phyloP scores from a whole-genome alignment of 805 yeast genomes.

The Zygosaccharomyces rouxii region DNA sequence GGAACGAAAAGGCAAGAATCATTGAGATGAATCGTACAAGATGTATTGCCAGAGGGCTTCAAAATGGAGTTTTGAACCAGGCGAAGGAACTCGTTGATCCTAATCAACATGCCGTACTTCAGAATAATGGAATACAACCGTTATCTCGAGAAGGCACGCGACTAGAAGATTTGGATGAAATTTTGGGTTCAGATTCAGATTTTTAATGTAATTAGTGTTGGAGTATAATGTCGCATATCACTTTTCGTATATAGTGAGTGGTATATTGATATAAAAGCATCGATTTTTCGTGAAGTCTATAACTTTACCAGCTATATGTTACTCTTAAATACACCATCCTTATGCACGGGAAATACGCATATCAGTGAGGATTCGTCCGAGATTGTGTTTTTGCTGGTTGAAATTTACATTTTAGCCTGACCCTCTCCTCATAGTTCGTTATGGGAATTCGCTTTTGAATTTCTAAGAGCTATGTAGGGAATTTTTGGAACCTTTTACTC shows the following conservation, averaged over 20 bases:
- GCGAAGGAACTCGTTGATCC: not conserved
- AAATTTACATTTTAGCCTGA: slow-evolving; percentile 87
- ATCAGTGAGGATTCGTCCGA: slow-evolving; percentile 99
- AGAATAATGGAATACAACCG: not conserved
- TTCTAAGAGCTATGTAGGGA: slow-evolving; percentile 48
- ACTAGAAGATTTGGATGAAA: slow-evolving; percentile 16
- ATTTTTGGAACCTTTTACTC: slow-evolving; percentile 58
- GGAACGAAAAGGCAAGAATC: slow-evolving; percentile 15
- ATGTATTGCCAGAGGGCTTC: slow-evolving; percentile 25
- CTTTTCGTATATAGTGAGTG: not conserved
- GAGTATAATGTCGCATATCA: slow-evolving; percentile 4
- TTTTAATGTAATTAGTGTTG: slow-evolving; percentile 10
- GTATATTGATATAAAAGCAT: not conserved
- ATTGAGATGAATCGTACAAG: slow-evolving; percentile 29
- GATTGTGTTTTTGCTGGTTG: slow-evolving; percentile 99
- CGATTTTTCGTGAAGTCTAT: not conserved
- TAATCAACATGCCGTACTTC: not conserved
- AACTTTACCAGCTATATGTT: not conserved
- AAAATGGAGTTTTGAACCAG: slow-evolving; percentile 10
- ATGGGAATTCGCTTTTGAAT: slow-evolving; percentile 44
- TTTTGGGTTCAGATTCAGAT: slow-evolving; percentile 29
- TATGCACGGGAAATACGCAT: slow-evolving; percentile 99
- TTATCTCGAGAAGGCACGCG: not conserved
- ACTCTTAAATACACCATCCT: slow-evolving; percentile 54
- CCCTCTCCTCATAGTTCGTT: slow-evolving; percentile 57